Conservation (phyloP, 805 yeast species). For the Sugiyamaella lignohabitans region DNA sequence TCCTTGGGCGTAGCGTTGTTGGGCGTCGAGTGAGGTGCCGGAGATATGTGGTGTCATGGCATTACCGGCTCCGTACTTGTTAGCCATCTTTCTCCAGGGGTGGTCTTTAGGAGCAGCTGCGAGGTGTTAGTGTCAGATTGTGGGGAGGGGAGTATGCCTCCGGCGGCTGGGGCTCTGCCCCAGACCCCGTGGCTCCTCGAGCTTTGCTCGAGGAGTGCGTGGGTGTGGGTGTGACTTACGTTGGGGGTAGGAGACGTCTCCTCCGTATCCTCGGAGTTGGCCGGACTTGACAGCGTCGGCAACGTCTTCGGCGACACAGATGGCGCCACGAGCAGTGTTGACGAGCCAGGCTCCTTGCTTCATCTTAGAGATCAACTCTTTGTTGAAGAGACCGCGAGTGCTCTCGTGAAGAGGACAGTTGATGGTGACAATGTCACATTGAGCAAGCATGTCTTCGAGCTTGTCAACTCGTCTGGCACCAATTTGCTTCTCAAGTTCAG, state of each 20-base stretch:
- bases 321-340: conserved; percentile 80
- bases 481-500: conserved; percentile 50
- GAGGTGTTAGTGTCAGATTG: no score
- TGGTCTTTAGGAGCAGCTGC: conserved; percentile 70
- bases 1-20: conserved; percentile 65
- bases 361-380: conserved; percentile 53
- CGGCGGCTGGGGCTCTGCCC: no score
- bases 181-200: no score
- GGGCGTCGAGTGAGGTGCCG: conserved; percentile 78
- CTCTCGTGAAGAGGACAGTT: conserved; percentile 72
- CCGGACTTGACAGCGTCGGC: conserved; percentile 68
- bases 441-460: conserved; percentile 58
- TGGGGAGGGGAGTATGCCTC: no score
- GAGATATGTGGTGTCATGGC: conserved; percentile 83
- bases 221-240: no score
- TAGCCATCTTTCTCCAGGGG: conserved; percentile 68
- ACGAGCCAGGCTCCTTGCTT: conserved; percentile 69
- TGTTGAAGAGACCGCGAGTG: conserved; percentile 61
- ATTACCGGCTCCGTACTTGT: conserved; percentile 66
- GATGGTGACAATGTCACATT: conserved; percentile 68
- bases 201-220: no score
- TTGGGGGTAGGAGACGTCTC: conserved; percentile 82
- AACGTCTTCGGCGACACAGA: conserved; percentile 63
- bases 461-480: conserved; percentile 54
- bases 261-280: conserved; percentile 71